phyloP scores from a whole-genome alignment of 345 rosid genomes.

The Eucalyptus erythrocorys region DNA sequence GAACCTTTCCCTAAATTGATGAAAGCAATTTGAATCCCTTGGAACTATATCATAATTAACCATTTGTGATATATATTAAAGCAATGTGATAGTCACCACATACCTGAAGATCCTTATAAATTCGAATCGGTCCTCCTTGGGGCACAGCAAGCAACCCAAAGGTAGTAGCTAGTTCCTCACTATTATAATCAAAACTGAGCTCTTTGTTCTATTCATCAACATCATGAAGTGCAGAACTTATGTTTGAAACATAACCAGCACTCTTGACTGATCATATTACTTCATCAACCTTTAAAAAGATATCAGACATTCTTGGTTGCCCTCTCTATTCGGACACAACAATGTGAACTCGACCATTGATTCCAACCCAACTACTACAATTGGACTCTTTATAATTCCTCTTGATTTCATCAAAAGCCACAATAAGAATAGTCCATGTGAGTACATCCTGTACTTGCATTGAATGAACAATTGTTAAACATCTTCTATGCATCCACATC shows the following conservation, averaged over 20 bases:
- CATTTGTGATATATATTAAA: slow-evolving; percentile 51
- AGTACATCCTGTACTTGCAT: slow-evolving; percentile 54
- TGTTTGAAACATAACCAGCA: slow-evolving; percentile 64
- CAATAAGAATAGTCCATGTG: slow-evolving; percentile 50
- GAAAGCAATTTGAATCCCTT: slow-evolving; percentile 87
- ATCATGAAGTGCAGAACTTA: slow-evolving; percentile 59
- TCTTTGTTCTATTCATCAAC: slow-evolving; percentile 60
- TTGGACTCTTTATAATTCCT: slow-evolving; percentile 55
- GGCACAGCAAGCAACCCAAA: slow-evolving; percentile 6
- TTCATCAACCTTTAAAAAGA: slow-evolving; percentile 61
- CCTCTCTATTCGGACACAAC: slow-evolving; percentile 71
- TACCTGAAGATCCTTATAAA: slow-evolving; percentile 75
- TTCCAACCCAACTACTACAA: slow-evolving; percentile 57
- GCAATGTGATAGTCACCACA: slow-evolving; percentile 82
- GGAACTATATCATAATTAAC: slow-evolving; percentile 45
- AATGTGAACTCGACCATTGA: slow-evolving; percentile 39
- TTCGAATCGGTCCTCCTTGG: slow-evolving; percentile 45
- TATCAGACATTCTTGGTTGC: slow-evolving; percentile 48
- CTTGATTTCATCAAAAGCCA: no score
- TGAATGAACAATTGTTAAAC: slow-evolving; percentile 41
- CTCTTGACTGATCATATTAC: slow-evolving; percentile 46
- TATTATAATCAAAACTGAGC: slow-evolving; percentile 70
- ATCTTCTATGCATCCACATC: slow-evolving; percentile 61
- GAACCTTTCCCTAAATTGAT: slow-evolving; percentile 60
- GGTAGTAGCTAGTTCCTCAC: slow-evolving; percentile 69